Evolutionary conservation across 106 monocot genomes (phyloP).

Genomic region (Dendrobium chrysotoxum): DNA sequence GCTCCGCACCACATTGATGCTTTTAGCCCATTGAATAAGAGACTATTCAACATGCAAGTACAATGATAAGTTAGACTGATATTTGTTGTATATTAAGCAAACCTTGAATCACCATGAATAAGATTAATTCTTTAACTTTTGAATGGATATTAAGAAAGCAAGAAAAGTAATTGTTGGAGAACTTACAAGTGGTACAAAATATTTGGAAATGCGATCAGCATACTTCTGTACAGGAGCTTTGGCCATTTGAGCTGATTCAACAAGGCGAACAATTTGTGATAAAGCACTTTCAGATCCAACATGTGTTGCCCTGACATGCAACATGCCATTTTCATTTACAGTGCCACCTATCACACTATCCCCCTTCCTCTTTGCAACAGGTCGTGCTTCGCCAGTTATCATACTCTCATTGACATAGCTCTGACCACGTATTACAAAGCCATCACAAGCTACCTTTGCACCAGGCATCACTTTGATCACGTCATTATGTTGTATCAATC

Average conservation of each 20-base stretch:
- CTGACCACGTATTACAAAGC: slow-evolving; percentile 74
- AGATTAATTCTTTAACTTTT: neutral
- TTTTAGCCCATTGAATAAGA: neutral
- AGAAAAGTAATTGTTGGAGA: neutral
- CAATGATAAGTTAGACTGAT: neutral
- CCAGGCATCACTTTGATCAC: slow-evolving; percentile 31
- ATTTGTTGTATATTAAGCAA: neutral
- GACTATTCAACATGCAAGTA: neutral
- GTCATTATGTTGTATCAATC: slow-evolving; percentile 27
- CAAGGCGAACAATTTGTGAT: slow-evolving; percentile 77
- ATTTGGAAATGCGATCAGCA: slow-evolving; percentile 85
- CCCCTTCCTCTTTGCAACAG: slow-evolving; percentile 75
- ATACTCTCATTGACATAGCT: slow-evolving; percentile 93
- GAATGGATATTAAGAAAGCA: neutral
- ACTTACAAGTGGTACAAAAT: slow-evolving; percentile 85
- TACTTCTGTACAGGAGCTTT: slow-evolving; percentile 93
- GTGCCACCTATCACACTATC: slow-evolving; percentile 87
- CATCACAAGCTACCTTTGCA: slow-evolving; percentile 24
- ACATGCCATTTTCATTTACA: slow-evolving; percentile 79
- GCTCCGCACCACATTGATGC: neutral
- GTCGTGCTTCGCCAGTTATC: slow-evolving; percentile 85
- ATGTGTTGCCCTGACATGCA: slow-evolving; percentile 72
- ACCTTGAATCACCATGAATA: neutral
- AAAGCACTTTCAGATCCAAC: slow-evolving; percentile 83
- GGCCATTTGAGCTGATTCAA: slow-evolving; percentile 91